Evolutionary conservation across 1,284 basidiomycete species (phyloP), one percentile per base, ranked within the genome.

Genomic region (Taiwanofungus camphoratus): DNA sequence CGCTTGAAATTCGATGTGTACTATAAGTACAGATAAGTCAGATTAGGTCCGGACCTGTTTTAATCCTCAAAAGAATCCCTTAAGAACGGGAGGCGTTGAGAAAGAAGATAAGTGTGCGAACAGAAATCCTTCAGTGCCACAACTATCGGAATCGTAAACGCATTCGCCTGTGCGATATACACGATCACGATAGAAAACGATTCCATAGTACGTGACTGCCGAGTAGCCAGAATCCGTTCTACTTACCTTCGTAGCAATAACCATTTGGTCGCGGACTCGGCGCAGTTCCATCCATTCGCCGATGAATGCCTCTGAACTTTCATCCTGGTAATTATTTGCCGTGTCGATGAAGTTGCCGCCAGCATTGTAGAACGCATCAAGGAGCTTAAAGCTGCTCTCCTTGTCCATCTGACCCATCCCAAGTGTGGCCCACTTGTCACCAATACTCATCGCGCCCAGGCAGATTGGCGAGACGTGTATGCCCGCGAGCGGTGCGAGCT

Each of bases 401-500:
- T 61, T 58, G 42, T 54, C 41, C 57, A 75, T 75, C 5, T 52
- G 45, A 4, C 69, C 70, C 52, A 64, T 53, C 1, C 57, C 58
- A 13, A 55, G 57, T 11, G 33, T 4, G 0, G 31, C 53, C 74
- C 74, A 74, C 36, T 68, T 60, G 44, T 74, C 63, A 48, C 59
- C 75, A 32, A 78, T 65, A 54, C 61, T 73, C 70, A 73, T 70
- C 0, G 60, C 74, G 12, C 77, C 77, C 8, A 75, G 58, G 43
- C 60, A 63, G 8, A 75, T 56, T 0, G 72, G 73, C 1, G 70
- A 73, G 27, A 75, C 73, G 44, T 63, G 56, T 36, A 70, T 30
- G n/a, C 50, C 47, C 3, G 43, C 49, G 29, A 44, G 36, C 9
- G 49, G 49, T 3, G 46, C 39, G 20, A 51, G 46, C 22, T 34